Conservation (phyloP, 1,284 basidiomycete genomes). For the Tylopilus sp. region DNA sequence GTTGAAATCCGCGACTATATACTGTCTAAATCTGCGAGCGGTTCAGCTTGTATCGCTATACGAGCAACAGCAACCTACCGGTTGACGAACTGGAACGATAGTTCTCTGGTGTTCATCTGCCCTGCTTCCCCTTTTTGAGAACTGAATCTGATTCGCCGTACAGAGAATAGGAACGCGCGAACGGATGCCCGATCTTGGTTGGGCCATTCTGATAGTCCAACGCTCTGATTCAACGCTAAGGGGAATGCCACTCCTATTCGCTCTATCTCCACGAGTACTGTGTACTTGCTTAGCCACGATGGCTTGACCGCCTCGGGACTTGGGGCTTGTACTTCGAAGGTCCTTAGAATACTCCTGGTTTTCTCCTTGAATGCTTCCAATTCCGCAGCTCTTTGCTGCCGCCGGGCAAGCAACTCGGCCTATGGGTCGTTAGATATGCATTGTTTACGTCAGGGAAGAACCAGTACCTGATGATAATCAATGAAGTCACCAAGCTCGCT, state of each 20-base stretch:
- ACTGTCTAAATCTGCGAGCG: conserved; percentile 68
- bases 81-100: conserved; percentile 83
- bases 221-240: conserved; percentile 52
- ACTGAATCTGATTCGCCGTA: conserved; percentile 69
- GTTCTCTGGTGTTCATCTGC: conserved; percentile 62
- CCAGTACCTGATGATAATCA: conserved; percentile 71
- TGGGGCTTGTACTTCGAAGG: conserved; percentile 61
- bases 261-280: conserved; percentile 59
- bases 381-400: conserved; percentile 71
- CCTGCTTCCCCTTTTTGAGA: conserved; percentile 78
- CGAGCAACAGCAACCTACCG: conserved; percentile 42
- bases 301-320: conserved; percentile 39
- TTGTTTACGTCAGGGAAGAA: neutral
- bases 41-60: conserved; percentile 10
- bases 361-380: conserved; percentile 81
- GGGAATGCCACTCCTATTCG: conserved; percentile 87
- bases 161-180: conserved; percentile 80
- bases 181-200: conserved; percentile 44
- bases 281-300: conserved; percentile 66
- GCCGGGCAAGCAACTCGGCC: conserved; percentile 69
- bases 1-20: conserved; percentile 63
- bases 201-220: conserved; percentile 44
- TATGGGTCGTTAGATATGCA: conserved; percentile 31
- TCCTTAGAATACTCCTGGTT: conserved; percentile 64
- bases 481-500: conserved; percentile 85